Percentiles rank a stretch among this genome's conserved stretches.
These are phyloP conservation scores for Madurella fahalii DNA, from an alignment of 2,329 filamentous ascomycete species.

Conservation along the genomic window DNA sequence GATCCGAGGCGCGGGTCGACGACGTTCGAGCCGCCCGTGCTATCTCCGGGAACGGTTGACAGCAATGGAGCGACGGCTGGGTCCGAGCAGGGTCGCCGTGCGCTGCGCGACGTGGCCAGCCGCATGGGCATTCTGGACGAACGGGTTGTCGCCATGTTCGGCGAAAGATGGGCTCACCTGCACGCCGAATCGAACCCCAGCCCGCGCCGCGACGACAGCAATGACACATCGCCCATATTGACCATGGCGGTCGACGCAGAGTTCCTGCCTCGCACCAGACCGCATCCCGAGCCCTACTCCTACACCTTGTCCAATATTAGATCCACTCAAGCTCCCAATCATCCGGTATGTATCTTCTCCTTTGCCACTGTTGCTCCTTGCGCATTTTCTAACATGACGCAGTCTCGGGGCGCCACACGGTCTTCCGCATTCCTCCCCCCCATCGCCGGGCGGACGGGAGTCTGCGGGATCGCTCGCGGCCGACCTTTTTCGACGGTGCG, in stretches of 20 bases:
- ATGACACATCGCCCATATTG: conserved; percentile 1
- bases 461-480: not conserved
- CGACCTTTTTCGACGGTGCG: not conserved
- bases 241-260: conserved; percentile 17
- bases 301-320: conserved; percentile 21
- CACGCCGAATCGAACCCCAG: conserved; percentile 24
- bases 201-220: conserved; percentile 12
- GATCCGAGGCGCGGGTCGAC: conserved; percentile 2
- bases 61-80: not conserved
- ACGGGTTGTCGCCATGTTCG: conserved; percentile 24
- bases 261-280: conserved; percentile 11
- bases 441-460: not conserved
- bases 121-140: conserved; percentile 8
- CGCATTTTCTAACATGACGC: conserved; percentile 5
- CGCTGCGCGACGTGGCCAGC: conserved; percentile 4
- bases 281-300: conserved; percentile 15
- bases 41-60: conserved; percentile 1
- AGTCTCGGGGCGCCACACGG: conserved; percentile 14
- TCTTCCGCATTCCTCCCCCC: not conserved
- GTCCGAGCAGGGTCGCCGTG: conserved; percentile 4
- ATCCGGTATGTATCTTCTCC: conserved; percentile 7
- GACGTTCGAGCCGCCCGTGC: not conserved
- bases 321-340: conserved; percentile 19
- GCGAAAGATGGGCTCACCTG: conserved; percentile 27
- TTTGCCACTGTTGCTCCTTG: not conserved